Evolutionary conservation across 176 grass and related monocot genomes (phyloP), one percentile per base, ranked within the genome.

Genomic region (Raddia guianensis): DNA sequence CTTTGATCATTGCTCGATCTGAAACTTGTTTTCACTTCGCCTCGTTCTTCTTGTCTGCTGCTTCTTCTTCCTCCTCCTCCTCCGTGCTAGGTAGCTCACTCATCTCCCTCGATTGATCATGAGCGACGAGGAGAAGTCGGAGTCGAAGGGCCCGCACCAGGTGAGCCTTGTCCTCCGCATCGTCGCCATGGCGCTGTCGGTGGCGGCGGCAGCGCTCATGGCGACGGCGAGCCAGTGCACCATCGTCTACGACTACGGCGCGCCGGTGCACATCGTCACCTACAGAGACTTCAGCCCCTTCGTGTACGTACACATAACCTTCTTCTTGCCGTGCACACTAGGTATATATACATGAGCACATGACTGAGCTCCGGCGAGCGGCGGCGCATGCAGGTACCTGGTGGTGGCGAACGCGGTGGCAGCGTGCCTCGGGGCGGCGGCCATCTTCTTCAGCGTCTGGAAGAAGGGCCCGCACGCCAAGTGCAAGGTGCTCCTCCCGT

Each of bases 151-250:
- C 33, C 58, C 15, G 60, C 58, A 33, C 45, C 45, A 52, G 33
- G 1, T 60, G 0, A 89, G 63, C 87, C 0, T 89, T 10, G 72
- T 19, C 11, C n/a, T 2, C 43, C 77, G 87, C n/a, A 52, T 89
- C 77, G 65, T 4, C 9, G 57, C 49, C 3, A 51, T 89, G 72
- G 87, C 32, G 1, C 77, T 85, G 0, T 77, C 87, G 13, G 58
- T 89, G n/a, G 83, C 82, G 6, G 48, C 87, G 82, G 77, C 72
- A 33, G 66, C 14, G 20, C 77, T 89, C 27, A 89, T 89, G 87
- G 57, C 44, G 0, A 85, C 77, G 78, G 82, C 87, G 27, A 85
- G 58, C 72, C 58, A 82, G 82, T 85, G 87, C 78, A 85, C 72
- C 13, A 5, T 82, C 13, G 3, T 82, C 77, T 34, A 81, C 16